A percentile compares a stretch with the other conserved stretches of the same genome.
Evolutionary conservation across 139 green algal species (phyloP).

Genomic region (Chlorella sp.): DNA sequence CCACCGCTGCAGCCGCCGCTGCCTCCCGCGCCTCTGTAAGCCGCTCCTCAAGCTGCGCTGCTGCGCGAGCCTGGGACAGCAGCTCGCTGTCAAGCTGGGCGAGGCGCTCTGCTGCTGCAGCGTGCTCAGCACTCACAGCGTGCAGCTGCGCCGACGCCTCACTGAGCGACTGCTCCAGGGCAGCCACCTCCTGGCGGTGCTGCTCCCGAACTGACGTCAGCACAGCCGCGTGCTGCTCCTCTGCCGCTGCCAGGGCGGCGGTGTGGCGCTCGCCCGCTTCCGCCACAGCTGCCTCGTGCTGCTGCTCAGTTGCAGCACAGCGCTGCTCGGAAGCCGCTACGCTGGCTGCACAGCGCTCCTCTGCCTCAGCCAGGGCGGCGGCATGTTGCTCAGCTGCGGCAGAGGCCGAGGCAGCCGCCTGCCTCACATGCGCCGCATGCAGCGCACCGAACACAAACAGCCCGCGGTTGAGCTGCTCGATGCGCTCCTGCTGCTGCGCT

Average conservation of each 20-base stretch:
- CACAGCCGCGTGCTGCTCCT: background rate
- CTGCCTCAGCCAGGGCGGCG: background rate
- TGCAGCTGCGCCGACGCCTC: constrained; percentile 4
- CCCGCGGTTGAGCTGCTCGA: background rate
- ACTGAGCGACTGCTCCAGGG: background rate
- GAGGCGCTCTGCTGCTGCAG: background rate
- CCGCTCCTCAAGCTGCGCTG: background rate
- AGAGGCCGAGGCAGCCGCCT: background rate
- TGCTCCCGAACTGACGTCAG: background rate
- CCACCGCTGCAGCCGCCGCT: background rate
- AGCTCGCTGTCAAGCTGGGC: constrained; percentile 10
- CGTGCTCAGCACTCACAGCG: background rate
- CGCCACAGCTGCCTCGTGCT: background rate
- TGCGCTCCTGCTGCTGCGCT: background rate
- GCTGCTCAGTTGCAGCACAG: background rate
- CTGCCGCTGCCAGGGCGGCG: background rate
- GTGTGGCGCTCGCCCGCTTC: background rate
- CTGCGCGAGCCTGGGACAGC: background rate
- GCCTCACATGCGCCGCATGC: background rate
- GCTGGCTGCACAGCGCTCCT: background rate
- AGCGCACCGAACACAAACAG: constrained; percentile 9
- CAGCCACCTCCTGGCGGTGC: background rate
- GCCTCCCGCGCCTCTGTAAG: background rate
- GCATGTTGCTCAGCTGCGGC: background rate
- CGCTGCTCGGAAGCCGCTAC: background rate